These are phyloP conservation scores for Cynanchum wilfordii DNA, from an alignment of 257 asterid species.

Conservation along the genomic window DNA sequence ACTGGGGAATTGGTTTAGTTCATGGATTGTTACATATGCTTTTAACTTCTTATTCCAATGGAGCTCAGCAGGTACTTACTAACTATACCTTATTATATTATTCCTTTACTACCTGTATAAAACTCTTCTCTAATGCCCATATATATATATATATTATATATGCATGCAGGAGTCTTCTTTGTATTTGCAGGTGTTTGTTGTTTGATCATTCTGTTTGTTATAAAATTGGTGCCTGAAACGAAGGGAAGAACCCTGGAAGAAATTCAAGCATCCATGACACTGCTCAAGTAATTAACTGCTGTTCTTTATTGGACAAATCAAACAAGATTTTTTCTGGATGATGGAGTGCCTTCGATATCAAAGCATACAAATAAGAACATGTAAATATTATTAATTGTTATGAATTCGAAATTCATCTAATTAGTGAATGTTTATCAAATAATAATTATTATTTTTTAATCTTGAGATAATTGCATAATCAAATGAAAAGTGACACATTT, in stretches of 20 bases:
- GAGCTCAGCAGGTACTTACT: slow-evolving; percentile 62
- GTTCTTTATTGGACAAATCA: not conserved
- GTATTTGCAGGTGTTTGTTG: slow-evolving; percentile 26
- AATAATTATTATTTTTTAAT: too few relatives aligned
- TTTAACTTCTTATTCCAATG: slow-evolving; percentile 66
- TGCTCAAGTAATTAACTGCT: slow-evolving; percentile 5
- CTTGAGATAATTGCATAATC: too few relatives aligned
- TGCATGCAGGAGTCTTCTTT: slow-evolving; percentile 21
- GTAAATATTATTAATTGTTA: too few relatives aligned
- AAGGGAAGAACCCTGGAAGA: slow-evolving; percentile 85
- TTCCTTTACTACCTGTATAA: not conserved
- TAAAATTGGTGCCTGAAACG: slow-evolving; percentile 77
- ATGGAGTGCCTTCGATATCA: too few relatives aligned
- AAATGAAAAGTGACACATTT: too few relatives aligned
- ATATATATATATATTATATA: too few relatives aligned
- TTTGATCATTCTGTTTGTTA: slow-evolving; percentile 43
- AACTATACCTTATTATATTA: not conserved
- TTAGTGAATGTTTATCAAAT: too few relatives aligned
- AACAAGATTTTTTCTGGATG: too few relatives aligned
- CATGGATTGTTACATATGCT: slow-evolving; percentile 77
- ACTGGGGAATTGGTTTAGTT: slow-evolving; percentile 73
- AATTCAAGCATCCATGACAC: slow-evolving; percentile 30
- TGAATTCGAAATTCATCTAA: too few relatives aligned
- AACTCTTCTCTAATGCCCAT: too few relatives aligned
- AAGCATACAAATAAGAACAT: too few relatives aligned